Evolutionary conservation across 208 protist genomes (phyloP), one percentile per base, ranked within the genome.

Genomic region (Crithidia brevicula): DNA sequence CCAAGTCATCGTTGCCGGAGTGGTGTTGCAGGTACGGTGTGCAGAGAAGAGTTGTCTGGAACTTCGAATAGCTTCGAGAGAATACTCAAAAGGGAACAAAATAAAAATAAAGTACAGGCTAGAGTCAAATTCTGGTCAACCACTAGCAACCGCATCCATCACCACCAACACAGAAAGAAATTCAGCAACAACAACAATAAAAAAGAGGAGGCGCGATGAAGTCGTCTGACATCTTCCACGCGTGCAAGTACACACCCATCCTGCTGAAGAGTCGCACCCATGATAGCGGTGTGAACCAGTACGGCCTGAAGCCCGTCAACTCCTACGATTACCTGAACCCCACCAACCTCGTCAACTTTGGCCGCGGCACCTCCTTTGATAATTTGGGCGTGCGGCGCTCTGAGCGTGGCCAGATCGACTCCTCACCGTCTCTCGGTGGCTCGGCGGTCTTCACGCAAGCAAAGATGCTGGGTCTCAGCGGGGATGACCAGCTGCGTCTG

Each of bases 261-360:
- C 64, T 91, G 28, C 72, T 92, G 3, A 91, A 91, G 67, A 79
- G 67, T 46, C 84, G 81, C 34, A 60, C 74, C 0, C 61, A 81
- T 45, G 85, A 92, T 74, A 93, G 85, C 63, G 90, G 90, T 18
- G 90, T 95, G 34, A 95, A 93, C 56, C 90, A 95, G 58, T 96
- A 96, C 75, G 91, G 91, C 30, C 76, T 96, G 23, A 88, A 89
- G 63, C 91, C 91, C 0, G 62, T 67, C 20, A 92, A 81, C 76
- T 72, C 86, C 5, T 94, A 93, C 56, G 91, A 96, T 73, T 96
- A 84, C 67, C 47, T 93, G 16, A 94, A 94, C 61, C 91, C 91
- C 4, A 94, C 91, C n/a, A 94, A 94, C 65, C 72, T 96, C 22
- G 76, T 96, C 36, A 96, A 96, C 85, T 96, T 88, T 68, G 91